Evolutionary conservation across 495 filamentous ascomycete species (phyloP), one percentile per base, ranked within the genome.

Genomic region (Podospora didyma): DNA sequence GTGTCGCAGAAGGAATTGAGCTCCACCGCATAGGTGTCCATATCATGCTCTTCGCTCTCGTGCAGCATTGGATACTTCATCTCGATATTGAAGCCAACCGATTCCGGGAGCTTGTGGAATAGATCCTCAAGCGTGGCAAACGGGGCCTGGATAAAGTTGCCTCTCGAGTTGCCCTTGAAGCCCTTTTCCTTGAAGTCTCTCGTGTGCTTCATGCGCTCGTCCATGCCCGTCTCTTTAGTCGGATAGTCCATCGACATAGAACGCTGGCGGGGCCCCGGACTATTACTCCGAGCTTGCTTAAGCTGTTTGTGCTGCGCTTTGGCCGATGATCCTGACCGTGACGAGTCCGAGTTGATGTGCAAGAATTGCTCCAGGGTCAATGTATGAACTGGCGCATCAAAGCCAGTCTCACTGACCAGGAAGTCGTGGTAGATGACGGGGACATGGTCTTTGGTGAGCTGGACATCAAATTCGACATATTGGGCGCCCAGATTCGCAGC

Each of bases 371-470:
- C 93, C 2, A 97, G 75, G 0, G 93, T 97, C 51, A 99, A 78
- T 3, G 90, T 92, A 64, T 99, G 95, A 1, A 99, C 92, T 0
- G 95, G 95, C 0, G 93, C 95, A 70, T 99, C 95, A 55, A 96
- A 96, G 1, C 95, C 95, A 0, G 95, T 99, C 73, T 99, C 95
- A 67, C 91, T 96, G 69, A 99, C 94, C 16, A 99, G 79, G 63
- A 99, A 99, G 71, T 99, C 95, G 69, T 99, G 95, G 69, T 99
- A 99, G 62, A 99, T 96, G 63, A 99, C 92, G 17, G 95, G 95
- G 7, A 99, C 91, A 70, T 94, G 92, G 67, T 99, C 95, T 65
- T 99, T 99, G 17, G 95, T 99, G 47, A 99, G 78, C 67, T 99
- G 95, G 2, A 99, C 94, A 66, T 98, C 94, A 64, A 88, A 90